Conservation (phyloP, 129 eudicot species). For the Deinandra increscens region DNA sequence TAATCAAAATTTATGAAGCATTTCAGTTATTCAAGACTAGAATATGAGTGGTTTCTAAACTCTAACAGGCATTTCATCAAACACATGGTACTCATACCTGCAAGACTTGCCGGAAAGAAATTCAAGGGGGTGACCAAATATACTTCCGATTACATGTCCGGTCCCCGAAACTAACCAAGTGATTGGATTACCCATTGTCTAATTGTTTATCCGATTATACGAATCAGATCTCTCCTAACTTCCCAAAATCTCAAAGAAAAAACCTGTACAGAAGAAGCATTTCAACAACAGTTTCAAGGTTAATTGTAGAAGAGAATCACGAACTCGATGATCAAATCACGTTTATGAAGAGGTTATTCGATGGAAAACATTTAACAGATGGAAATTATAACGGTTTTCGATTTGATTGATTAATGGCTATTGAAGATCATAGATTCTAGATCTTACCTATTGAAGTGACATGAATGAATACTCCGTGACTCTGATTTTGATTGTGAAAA, state of each 20-base stretch:
- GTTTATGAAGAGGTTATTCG: neutral
- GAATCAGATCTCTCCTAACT: neutral
- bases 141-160: conserved; percentile 24
- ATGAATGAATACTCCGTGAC: neutral
- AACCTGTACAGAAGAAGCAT: neutral
- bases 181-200: conserved; percentile 36
- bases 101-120: conserved; percentile 57
- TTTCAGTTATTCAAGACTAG: neutral
- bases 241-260: neutral
- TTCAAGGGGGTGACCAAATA: conserved; percentile 41
- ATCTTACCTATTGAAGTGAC: neutral
- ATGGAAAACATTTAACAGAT: neutral
- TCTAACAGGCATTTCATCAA: neutral
- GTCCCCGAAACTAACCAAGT: conserved; percentile 27
- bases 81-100: conserved; percentile 36
- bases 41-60: neutral
- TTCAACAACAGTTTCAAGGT: too few relatives aligned
- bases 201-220: neutral
- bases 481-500: neutral
- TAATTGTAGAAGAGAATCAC: neutral
- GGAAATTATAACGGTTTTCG: neutral
- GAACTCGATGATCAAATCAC: neutral
- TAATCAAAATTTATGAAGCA: neutral
- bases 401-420: too few relatives aligned
- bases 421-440: too few relatives aligned